These are phyloP conservation scores for Lecanoromycetidae sp. DNA, from an alignment of 2,329 filamentous ascomycete species.

Conservation along the genomic window DNA sequence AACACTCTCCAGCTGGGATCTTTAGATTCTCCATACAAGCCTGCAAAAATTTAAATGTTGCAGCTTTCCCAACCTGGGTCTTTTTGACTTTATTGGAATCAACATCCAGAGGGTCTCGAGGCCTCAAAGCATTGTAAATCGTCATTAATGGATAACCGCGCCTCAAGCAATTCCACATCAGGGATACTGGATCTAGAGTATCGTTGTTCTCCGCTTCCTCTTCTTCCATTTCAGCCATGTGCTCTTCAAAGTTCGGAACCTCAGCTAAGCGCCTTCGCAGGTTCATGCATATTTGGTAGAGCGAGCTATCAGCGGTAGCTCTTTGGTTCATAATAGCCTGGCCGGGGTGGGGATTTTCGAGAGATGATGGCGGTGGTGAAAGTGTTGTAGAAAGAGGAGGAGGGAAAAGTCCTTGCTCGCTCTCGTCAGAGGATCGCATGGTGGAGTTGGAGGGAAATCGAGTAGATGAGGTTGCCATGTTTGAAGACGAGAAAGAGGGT, in stretches of 20 bases:
- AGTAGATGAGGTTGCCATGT: slow-evolving; percentile 3
- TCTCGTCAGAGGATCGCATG: slow-evolving; percentile 7
- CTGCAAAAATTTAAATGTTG: slow-evolving; percentile 84
- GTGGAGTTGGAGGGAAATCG: slow-evolving; percentile 5
- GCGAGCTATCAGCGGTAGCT: slow-evolving; percentile 77
- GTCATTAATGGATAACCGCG: slow-evolving; percentile 72
- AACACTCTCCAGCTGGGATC: slow-evolving; percentile 70
- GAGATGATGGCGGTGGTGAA: slow-evolving; percentile 9
- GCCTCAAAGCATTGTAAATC: slow-evolving; percentile 77
- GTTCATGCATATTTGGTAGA: slow-evolving; percentile 89
- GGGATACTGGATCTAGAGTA: slow-evolving; percentile 70
- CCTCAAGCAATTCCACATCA: slow-evolving; percentile 78
- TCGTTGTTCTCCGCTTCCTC: slow-evolving; percentile 48
- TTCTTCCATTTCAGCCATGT: slow-evolving; percentile 59
- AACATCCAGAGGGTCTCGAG: slow-evolving; percentile 54
- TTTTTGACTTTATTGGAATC: slow-evolving; percentile 53
- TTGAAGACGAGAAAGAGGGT: slow-evolving; percentile 8
- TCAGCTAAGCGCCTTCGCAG: slow-evolving; percentile 69
- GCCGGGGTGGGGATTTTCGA: slow-evolving; percentile 2
- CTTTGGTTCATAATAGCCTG: slow-evolving; percentile 91
- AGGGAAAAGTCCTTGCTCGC: slow-evolving; percentile 11
- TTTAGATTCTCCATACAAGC: slow-evolving; percentile 74
- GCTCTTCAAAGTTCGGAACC: slow-evolving; percentile 70
- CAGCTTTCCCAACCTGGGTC: slow-evolving; percentile 69
- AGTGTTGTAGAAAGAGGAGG: slow-evolving; percentile 6